These are phyloP conservation scores for Plectosphaerella sp. DNA, from an alignment of 2,329 filamentous ascomycete genomes.

Conservation along the genomic window DNA sequence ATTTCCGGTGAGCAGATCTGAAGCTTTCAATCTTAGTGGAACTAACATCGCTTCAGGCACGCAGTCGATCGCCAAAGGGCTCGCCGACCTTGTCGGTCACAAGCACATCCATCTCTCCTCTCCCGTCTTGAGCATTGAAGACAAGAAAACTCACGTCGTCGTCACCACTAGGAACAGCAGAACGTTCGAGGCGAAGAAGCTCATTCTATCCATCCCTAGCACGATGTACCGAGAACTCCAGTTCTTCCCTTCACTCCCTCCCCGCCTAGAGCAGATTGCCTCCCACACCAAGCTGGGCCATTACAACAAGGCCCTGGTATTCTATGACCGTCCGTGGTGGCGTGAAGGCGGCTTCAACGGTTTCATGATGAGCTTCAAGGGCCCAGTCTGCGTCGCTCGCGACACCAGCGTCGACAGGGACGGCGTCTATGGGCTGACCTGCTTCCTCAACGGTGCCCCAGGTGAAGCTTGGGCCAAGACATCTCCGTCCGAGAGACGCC, in stretches of 20 bases:
- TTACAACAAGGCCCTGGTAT: constrained; percentile 36
- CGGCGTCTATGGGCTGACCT: constrained; percentile 28
- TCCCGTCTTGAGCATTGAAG: constrained; percentile 18
- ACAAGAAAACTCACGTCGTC: constrained; percentile 13
- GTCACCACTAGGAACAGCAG: constrained; percentile 16
- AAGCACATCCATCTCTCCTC: constrained; percentile 12
- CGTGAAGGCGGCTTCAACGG: constrained; percentile 27
- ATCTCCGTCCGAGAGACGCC: constrained; percentile 18
- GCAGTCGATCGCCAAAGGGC: constrained; percentile 17
- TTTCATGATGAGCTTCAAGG: constrained; percentile 32
- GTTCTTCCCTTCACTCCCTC: constrained; percentile 39
- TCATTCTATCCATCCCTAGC: constrained; percentile 44
- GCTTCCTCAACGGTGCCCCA: constrained; percentile 33
- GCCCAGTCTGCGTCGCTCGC: constrained; percentile 32
- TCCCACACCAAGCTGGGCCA: constrained; percentile 32
- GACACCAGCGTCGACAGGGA: constrained; percentile 32
- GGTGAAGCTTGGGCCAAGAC: constrained; percentile 29
- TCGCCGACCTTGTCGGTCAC: constrained; percentile 19
- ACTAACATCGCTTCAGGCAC: constrained; percentile 10
- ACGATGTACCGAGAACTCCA: constrained; percentile 39
- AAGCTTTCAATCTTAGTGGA: background rate
- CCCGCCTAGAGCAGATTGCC: constrained; percentile 25
- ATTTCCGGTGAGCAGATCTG: background rate
- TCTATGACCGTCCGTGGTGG: constrained; percentile 27
- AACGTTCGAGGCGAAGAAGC: constrained; percentile 26